A percentile compares a stretch with the other conserved stretches of the same genome.
Conservation (phyloP, 192 early-diverging fungal genomes). For the Chytriomyces confervae region DNA sequence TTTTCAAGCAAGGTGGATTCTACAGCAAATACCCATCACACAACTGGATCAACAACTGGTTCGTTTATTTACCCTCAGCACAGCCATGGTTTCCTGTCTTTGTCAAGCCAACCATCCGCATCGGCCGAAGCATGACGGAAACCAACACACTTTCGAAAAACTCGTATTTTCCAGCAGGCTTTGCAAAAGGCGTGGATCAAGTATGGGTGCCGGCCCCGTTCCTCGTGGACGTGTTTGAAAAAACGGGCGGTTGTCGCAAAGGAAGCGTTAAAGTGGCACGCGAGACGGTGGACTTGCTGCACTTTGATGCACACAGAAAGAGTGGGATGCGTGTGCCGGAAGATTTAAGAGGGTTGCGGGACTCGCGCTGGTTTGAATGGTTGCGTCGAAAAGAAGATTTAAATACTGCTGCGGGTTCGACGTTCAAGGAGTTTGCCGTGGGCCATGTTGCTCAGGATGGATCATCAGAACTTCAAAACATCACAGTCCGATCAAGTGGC, state of each 20-base stretch:
- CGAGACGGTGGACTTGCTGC: background rate
- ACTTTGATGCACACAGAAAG: background rate
- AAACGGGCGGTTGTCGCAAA: background rate
- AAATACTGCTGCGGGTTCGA: background rate
- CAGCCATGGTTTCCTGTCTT: background rate
- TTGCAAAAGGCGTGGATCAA: background rate
- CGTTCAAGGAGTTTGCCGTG: background rate
- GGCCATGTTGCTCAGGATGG: background rate
- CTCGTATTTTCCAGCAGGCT: slow-evolving; percentile 2
- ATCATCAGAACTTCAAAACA: background rate
- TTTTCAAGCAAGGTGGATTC: slow-evolving; percentile 17
- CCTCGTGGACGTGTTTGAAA: slow-evolving; percentile 7
- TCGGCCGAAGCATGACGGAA: slow-evolving; percentile 17
- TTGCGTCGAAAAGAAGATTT: background rate
- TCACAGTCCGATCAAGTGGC: background rate
- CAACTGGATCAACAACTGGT: background rate
- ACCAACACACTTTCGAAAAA: background rate
- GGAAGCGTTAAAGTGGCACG: background rate
- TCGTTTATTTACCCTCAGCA: background rate
- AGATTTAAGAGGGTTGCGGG: background rate
- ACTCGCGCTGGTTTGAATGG: background rate
- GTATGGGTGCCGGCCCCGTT: slow-evolving; percentile 17
- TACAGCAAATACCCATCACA: background rate
- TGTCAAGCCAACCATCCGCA: background rate
- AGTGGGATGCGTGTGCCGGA: background rate